Evolutionary conservation across 2,329 filamentous ascomycete species (phyloP).

Genomic region (Alternaria gansuensis): DNA sequence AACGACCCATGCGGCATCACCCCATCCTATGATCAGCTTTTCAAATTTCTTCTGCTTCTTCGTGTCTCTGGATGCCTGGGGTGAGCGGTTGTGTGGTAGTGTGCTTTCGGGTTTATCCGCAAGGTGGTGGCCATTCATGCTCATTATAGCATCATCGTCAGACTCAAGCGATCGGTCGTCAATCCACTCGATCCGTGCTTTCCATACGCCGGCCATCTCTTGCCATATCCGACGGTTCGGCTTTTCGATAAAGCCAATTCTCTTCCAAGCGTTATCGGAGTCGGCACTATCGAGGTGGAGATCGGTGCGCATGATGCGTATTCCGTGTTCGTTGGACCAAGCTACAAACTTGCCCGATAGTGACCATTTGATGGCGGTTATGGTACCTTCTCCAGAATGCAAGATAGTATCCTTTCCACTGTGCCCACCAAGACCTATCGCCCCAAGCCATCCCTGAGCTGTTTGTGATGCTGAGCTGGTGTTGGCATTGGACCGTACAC

Average conservation of each 20-base stretch:
- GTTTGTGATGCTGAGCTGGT: conserved; percentile 85
- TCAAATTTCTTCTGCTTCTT: conserved; percentile 61
- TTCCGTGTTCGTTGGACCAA: conserved; percentile 96
- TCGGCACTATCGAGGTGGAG: conserved; percentile 79
- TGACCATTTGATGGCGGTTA: conserved; percentile 94
- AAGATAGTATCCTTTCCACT: conserved; percentile 85
- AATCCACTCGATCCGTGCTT: conserved; percentile 90
- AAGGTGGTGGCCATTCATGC: conserved; percentile 47
- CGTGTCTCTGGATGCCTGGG: conserved; percentile 48
- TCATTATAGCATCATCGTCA: conserved; percentile 66
- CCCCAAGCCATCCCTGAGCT: conserved; percentile 89
- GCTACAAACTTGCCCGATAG: conserved; percentile 89
- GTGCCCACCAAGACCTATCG: conserved; percentile 80
- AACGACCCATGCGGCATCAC: conserved; percentile 93
- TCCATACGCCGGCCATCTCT: conserved; percentile 96
- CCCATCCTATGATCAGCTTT: conserved; percentile 92
- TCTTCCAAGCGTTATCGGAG: conserved; percentile 87
- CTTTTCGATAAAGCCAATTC: conserved; percentile 89
- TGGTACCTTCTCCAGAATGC: conserved; percentile 90
- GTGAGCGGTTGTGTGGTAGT: conserved; percentile 58
- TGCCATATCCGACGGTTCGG: conserved; percentile 90
- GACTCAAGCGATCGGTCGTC: conserved; percentile 81
- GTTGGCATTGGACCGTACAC: conserved; percentile 82
- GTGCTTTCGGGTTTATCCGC: conserved; percentile 45
- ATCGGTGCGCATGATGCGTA: conserved; percentile 96